A percentile compares a stretch with the other conserved stretches of the same genome.
phyloP scores from a whole-genome alignment of 257 asterid genomes.

The Ballota nigra region DNA sequence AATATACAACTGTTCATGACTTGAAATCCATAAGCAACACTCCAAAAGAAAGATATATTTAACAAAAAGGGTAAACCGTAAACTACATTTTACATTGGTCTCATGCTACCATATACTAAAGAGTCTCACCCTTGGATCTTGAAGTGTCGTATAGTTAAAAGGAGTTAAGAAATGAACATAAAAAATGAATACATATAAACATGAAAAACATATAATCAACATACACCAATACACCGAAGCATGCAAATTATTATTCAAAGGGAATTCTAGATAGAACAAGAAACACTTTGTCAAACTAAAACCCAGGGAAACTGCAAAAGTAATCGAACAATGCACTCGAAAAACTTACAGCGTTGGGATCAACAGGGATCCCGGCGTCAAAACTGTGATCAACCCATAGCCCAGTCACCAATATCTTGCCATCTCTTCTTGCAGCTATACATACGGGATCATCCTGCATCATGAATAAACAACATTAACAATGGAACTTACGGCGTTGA shows the following conservation, averaged over 20 bases:
- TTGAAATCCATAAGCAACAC: not conserved
- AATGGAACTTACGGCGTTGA: not conserved
- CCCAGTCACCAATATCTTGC: constrained; percentile 63
- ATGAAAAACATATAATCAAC: not conserved
- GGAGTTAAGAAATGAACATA: not conserved
- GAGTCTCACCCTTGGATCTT: not conserved
- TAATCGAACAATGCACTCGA: not conserved
- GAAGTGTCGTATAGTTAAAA: not conserved
- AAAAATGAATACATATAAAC: not conserved
- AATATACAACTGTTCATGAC: not conserved
- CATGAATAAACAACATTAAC: constrained; percentile 1
- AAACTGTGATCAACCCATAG: constrained; percentile 86
- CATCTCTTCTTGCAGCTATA: constrained; percentile 69
- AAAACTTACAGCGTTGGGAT: constrained; percentile 54
- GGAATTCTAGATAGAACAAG: not conserved
- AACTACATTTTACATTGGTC: not conserved
- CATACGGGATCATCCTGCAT: constrained; percentile 85
- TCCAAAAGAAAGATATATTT: not conserved
- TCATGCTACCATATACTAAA: not conserved
- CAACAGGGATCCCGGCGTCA: constrained; percentile 58
- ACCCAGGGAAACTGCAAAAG: not conserved
- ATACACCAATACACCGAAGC: not conserved
- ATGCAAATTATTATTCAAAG: constrained; percentile 9
- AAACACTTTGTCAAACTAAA: not conserved
- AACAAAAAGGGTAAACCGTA: not conserved